phyloP scores from a whole-genome alignment of 495 filamentous ascomycete species.

The Aspergillus sclerotioniger region DNA sequence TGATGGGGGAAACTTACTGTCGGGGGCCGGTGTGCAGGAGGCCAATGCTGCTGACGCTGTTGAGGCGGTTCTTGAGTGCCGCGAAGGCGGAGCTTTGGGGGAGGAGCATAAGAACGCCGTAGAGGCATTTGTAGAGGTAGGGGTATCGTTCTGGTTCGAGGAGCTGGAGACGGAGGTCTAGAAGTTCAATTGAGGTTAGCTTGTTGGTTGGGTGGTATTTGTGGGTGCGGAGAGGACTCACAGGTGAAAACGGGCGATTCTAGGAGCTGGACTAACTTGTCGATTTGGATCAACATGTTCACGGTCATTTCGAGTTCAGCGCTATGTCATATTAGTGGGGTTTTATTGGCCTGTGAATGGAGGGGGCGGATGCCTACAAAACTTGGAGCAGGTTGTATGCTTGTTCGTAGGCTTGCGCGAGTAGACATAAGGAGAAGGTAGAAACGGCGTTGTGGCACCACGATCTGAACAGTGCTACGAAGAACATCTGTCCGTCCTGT shows the following conservation, averaged over 20 bases:
- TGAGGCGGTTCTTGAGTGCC: slow-evolving; percentile 92
- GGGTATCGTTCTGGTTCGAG: slow-evolving; percentile 98
- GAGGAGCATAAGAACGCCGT: slow-evolving; percentile 94
- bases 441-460: slow-evolving; percentile 99
- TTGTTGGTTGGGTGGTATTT: background rate
- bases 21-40: slow-evolving; percentile 84
- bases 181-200: slow-evolving; percentile 8
- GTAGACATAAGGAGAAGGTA: slow-evolving; percentile 91
- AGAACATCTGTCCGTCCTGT: slow-evolving; percentile 91
- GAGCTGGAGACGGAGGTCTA: slow-evolving; percentile 91
- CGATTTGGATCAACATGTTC: slow-evolving; percentile 97
- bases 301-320: slow-evolving; percentile 99
- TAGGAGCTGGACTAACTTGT: slow-evolving; percentile 95
- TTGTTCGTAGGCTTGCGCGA: slow-evolving; percentile 98
- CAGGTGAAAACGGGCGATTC: slow-evolving; percentile 98
- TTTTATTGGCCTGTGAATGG: background rate
- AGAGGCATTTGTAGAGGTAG: slow-evolving; percentile 96
- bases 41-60: slow-evolving; percentile 94
- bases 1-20: slow-evolving; percentile 60
- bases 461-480: slow-evolving; percentile 87
- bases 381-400: slow-evolving; percentile 96
- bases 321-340: slow-evolving; percentile 52
- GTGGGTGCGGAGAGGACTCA: slow-evolving; percentile 32
- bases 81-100: slow-evolving; percentile 97
- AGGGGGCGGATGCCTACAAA: slow-evolving; percentile 59